A percentile compares a stretch with the other conserved stretches of the same genome.
phyloP scores from a whole-genome alignment of 116 monocot species.

The Trichopus zeylanicus region DNA sequence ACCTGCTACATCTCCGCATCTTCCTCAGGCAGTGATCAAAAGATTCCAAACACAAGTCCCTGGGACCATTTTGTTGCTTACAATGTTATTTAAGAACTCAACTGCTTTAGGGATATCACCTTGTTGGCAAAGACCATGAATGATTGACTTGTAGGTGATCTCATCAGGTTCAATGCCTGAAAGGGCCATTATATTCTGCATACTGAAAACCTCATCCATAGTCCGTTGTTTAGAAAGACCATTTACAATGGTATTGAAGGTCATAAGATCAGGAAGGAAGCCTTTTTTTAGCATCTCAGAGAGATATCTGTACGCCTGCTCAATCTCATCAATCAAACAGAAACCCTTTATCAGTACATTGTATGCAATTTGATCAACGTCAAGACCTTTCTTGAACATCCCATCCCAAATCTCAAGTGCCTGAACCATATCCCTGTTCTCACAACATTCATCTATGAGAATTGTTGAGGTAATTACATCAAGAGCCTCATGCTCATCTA shows the following conservation, averaged over 20 bases:
- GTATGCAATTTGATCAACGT: slow-evolving; percentile 43
- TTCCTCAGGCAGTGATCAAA: slow-evolving; percentile 49
- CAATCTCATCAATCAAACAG: slow-evolving; percentile 35
- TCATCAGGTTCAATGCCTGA: slow-evolving; percentile 34
- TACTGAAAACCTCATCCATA: slow-evolving; percentile 46
- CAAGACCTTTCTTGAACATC: slow-evolving; percentile 24
- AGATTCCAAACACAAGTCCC: slow-evolving; percentile 55
- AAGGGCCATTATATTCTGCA: slow-evolving; percentile 32
- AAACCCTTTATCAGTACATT: slow-evolving; percentile 67
- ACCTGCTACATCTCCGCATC: slow-evolving; percentile 28
- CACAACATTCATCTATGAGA: slow-evolving; percentile 50
- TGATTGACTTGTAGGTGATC: slow-evolving; percentile 43
- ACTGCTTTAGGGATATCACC: slow-evolving; percentile 27
- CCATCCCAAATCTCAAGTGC: slow-evolving; percentile 47
- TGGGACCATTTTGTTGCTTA: slow-evolving; percentile 28
- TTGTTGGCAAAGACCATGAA: slow-evolving; percentile 43
- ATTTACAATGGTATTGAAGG: slow-evolving; percentile 59
- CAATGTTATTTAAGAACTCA: slow-evolving; percentile 29
- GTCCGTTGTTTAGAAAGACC: slow-evolving; percentile 39
- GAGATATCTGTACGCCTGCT: slow-evolving; percentile 34
- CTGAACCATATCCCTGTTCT: slow-evolving; percentile 30
- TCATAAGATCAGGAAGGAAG: slow-evolving; percentile 54
- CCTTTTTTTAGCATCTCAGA: slow-evolving; percentile 67
- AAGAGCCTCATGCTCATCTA: slow-evolving; percentile 25
- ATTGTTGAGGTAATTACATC: slow-evolving; percentile 65